These are phyloP conservation scores for Phytophthora brassicae DNA, from an alignment of 352 stramenopile genomes.

Conservation along the genomic window DNA sequence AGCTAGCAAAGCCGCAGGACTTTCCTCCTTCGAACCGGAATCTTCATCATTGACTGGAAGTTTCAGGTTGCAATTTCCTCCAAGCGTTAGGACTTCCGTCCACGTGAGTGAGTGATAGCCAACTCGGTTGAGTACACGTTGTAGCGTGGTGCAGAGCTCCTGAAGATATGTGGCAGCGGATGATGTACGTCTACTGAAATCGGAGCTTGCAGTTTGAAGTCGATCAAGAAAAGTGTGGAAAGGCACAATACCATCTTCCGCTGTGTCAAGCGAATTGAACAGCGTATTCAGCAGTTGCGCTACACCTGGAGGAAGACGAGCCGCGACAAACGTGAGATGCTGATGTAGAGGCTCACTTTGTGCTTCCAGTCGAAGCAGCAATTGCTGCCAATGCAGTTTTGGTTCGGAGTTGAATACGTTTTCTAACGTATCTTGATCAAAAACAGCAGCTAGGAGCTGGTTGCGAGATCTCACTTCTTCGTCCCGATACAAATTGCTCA, in stretches of 20 bases:
- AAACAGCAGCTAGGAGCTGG: constrained; percentile 18
- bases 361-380: constrained; percentile 50
- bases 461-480: constrained; percentile 1
- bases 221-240: constrained; percentile 40
- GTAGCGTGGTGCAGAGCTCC: constrained; percentile 27
- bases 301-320: constrained; percentile 22
- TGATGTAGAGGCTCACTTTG: constrained; percentile 37
- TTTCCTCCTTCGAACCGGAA: constrained; percentile 13
- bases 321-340: constrained; percentile 37
- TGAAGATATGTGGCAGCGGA: constrained; percentile 31
- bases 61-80: constrained; percentile 7
- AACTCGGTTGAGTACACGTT: constrained; percentile 28
- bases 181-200: constrained; percentile 24
- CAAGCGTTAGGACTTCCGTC: constrained; percentile 25
- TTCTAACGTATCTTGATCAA: constrained; percentile 13
- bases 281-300: constrained; percentile 22
- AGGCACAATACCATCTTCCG: constrained; percentile 44
- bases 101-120: constrained; percentile 33
- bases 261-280: constrained; percentile 49
- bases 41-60: constrained; percentile 23
- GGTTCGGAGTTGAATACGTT: constrained; percentile 32
- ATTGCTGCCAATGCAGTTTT: constrained; percentile 60
- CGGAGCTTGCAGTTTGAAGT: constrained; percentile 23
- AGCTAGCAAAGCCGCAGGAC: constrained; percentile 31
- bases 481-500: constrained; percentile 10